Evolutionary conservation across 1,284 basidiomycete species (phyloP), one percentile per base, ranked within the genome.

Genomic region (Puccinia coronata): DNA sequence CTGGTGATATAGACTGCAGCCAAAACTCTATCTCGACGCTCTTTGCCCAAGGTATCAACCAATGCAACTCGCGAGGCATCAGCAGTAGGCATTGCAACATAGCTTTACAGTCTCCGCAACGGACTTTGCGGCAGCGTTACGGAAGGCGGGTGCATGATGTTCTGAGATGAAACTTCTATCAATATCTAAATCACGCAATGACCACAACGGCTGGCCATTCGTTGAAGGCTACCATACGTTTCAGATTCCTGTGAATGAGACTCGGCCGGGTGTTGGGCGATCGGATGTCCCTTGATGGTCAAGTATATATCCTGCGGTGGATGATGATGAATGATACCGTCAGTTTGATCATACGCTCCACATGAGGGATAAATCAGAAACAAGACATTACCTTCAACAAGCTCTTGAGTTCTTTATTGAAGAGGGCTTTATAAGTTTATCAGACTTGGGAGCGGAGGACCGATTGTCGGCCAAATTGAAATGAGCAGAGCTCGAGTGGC

Each of bases 241-340:
- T 95, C 94, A 25, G 94, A 91, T 72, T 96, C 20, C 93, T 93
- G 55, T 94, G 90, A 86, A 95, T 82, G 95, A 87, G n/a, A 90
- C 92, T 57, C 89, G 90, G 82, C 95, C 85, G 47, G 93, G 82
- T 43, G 87, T 82, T 97, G 92, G 71, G 96, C 87, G 83, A 99
- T 97, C 84, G 95, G 93, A 83, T 96, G 93, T 65, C 88, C 90
- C 87, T 96, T 95, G 86, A 98, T 92, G 16, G 94, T 92, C 82
- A 89, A 90, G 88, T 96, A 99, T 88, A 99, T 97, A 84, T 99
- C 96, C 92, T 95, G 78, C 2, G n/a, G n/a, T n/a, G n/a, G n/a
- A n/a, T 41, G n/a, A 23, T 6, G 28, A 16, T n/a, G 43, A 73
- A 71, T 5, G 36, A n/a, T 3, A 53, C 12, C 2, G 14, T 36